Percentiles rank a stretch among this genome's conserved stretches.
phyloP scores from a whole-genome alignment of 1,284 basidiomycete species.

The Trichosporon ovoides region DNA sequence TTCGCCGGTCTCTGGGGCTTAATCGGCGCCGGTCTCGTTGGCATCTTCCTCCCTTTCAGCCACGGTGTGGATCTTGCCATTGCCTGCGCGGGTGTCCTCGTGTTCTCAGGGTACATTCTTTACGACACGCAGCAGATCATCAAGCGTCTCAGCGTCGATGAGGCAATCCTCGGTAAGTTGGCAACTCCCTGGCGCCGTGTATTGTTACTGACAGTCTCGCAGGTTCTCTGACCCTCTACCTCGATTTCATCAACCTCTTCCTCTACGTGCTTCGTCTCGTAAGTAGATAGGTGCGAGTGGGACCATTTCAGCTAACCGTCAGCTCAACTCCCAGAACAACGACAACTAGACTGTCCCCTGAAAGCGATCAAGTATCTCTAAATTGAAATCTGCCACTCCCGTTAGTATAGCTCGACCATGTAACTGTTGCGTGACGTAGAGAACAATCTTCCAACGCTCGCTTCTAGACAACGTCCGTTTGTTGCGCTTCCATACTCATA shows the following conservation, averaged over 20 bases:
- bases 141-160: constrained; percentile 48
- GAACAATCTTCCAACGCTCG: too few species aligned
- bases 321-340: constrained; percentile 3
- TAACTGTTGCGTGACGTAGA: too few species aligned
- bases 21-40: constrained; percentile 39
- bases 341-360: not conserved
- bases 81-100: constrained; percentile 41
- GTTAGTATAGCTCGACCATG: too few species aligned
- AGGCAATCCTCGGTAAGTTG: constrained; percentile 35
- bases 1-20: constrained; percentile 47
- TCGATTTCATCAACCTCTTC: constrained; percentile 46
- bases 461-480: too few species aligned
- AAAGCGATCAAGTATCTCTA: not conserved
- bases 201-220: not conserved
- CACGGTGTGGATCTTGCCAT: constrained; percentile 44
- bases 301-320: not conserved
- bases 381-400: too few species aligned
- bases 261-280: constrained; percentile 44
- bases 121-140: constrained; percentile 50
- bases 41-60: constrained; percentile 49
- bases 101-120: constrained; percentile 48
- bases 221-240: constrained; percentile 27
- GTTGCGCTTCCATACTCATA: too few species aligned
- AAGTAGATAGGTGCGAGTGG: not conserved
- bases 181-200: not conserved